These are phyloP conservation scores for Paramyrothecium roridum DNA, from an alignment of 2,329 filamentous ascomycete genomes.

Conservation along the genomic window DNA sequence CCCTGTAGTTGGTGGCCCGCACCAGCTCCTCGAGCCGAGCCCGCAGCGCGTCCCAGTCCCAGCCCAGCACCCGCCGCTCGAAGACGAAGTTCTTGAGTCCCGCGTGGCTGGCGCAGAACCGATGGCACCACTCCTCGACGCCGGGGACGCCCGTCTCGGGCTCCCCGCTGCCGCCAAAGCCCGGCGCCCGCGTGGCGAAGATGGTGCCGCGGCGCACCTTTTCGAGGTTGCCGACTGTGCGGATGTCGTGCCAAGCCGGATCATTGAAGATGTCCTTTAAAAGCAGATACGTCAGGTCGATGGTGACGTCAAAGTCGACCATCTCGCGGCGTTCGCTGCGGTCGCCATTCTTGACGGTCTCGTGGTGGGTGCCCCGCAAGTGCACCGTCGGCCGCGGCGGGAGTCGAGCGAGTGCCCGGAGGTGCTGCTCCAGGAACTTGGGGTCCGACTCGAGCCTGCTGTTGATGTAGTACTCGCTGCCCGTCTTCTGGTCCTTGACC, in stretches of 20 bases:
- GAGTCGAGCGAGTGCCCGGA: slow-evolving; percentile 37
- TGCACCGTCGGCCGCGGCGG: slow-evolving; percentile 53
- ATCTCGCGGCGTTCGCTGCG: slow-evolving; percentile 44
- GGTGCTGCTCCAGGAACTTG: slow-evolving; percentile 38
- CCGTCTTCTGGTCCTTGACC: slow-evolving; percentile 25
- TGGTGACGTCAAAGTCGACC: slow-evolving; percentile 56
- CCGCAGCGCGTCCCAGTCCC: slow-evolving; percentile 54
- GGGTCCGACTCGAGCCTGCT: slow-evolving; percentile 41
- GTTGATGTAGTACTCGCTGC: slow-evolving; percentile 40
- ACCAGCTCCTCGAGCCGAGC: slow-evolving; percentile 54
- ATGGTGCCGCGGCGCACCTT: slow-evolving; percentile 64
- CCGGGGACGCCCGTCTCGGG: slow-evolving; percentile 26
- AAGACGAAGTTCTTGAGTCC: slow-evolving; percentile 56
- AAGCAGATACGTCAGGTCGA: slow-evolving; percentile 59
- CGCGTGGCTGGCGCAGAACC: slow-evolving; percentile 58
- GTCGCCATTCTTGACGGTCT: slow-evolving; percentile 39
- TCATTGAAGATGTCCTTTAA: slow-evolving; percentile 39
- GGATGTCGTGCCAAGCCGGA: slow-evolving; percentile 39
- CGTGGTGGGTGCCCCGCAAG: slow-evolving; percentile 50
- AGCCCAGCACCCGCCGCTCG: slow-evolving; percentile 51
- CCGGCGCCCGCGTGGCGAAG: slow-evolving; percentile 47
- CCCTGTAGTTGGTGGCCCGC: slow-evolving; percentile 64
- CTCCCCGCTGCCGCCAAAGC: slow-evolving; percentile 25
- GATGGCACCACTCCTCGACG: slow-evolving; percentile 63
- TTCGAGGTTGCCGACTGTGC: slow-evolving; percentile 54